Evolutionary conservation across 2,329 filamentous ascomycete species (phyloP).

Genomic region (Xylariales sp.): DNA sequence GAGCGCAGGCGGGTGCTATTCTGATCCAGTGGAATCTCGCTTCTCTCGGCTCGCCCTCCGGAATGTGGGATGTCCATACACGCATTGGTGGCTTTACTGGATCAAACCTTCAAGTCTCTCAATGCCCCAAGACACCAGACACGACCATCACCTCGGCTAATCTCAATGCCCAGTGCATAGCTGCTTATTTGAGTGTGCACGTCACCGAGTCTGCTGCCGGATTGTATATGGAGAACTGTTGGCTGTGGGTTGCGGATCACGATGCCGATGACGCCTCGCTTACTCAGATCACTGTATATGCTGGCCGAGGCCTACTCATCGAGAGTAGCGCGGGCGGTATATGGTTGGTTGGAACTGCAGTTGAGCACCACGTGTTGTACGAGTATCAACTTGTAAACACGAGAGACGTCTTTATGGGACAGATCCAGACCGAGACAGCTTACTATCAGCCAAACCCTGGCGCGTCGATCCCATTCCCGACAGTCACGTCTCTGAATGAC

Average conservation of each 20-base stretch:
- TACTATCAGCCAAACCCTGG: conserved; percentile 66
- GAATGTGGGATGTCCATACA: conserved; percentile 74
- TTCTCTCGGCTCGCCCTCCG: conserved; percentile 33
- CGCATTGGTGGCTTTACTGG: conserved; percentile 70
- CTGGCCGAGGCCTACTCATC: conserved; percentile 43
- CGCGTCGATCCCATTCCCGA: conserved; percentile 52
- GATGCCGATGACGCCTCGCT: conserved; percentile 43
- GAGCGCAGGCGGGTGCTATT: conserved; percentile 54
- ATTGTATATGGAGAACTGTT: conserved; percentile 39
- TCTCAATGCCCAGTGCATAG: conserved; percentile 31
- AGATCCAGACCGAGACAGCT: conserved; percentile 65
- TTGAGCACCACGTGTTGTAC: conserved; percentile 63
- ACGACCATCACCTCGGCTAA: conserved; percentile 17
- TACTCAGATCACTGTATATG: conserved; percentile 44
- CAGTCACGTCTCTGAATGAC: conserved; percentile 38
- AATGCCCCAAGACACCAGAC: conserved; percentile 47
- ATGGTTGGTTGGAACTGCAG: conserved; percentile 62
- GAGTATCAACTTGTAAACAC: conserved; percentile 63
- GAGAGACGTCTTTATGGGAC: conserved; percentile 56
- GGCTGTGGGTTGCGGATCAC: conserved; percentile 41
- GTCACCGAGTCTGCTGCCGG: conserved; percentile 33
- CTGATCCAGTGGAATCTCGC: conserved; percentile 62
- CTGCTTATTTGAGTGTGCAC: conserved; percentile 39
- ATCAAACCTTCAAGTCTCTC: conserved; percentile 60
- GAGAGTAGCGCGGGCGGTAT: conserved; percentile 39